Percentiles rank a stretch among this genome's conserved stretches.
Conservation (phyloP, 1,284 basidiomycete species). For the Rugosomyces carneus region DNA sequence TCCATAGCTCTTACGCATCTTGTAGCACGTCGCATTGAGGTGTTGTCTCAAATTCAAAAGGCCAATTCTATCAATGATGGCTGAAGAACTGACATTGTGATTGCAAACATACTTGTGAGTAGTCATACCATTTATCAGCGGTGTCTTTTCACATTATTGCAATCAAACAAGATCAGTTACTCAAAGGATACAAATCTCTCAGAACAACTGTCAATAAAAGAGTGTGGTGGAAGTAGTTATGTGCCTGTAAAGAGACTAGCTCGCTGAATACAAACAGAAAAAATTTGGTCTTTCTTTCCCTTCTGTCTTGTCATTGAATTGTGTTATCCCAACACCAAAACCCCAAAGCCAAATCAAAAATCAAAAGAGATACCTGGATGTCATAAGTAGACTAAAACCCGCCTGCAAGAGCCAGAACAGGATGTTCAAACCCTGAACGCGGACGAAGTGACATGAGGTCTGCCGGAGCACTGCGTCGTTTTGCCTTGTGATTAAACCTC, state of each 20-base stretch:
- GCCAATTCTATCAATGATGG: conserved; percentile 3
- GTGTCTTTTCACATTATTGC: too few species aligned
- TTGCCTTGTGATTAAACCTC: conserved; percentile 32
- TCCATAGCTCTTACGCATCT: neutral
- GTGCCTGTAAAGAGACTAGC: conserved; percentile 7
- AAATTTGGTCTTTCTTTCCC: neutral
- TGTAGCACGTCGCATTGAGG: conserved; percentile 15
- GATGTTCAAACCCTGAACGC: conserved; percentile 40
- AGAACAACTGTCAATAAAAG: conserved; percentile 4
- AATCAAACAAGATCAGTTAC: too few species aligned
- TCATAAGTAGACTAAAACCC: conserved; percentile 30
- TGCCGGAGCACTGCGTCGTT: conserved; percentile 43
- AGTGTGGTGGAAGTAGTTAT: conserved; percentile 4
- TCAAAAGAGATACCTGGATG: neutral
- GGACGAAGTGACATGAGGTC: conserved; percentile 33
- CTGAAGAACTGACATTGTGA: neutral
- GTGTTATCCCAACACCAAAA: neutral
- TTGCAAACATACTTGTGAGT: too few species aligned
- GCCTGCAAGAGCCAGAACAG: conserved; percentile 40
- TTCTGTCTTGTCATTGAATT: conserved; percentile 3
- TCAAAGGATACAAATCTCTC: conserved; percentile 1
- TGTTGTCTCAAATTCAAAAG: conserved; percentile 11
- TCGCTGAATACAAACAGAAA: conserved; percentile 2
- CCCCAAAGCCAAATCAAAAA: conserved; percentile 4
- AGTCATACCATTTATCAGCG: too few species aligned